Conservation (phyloP, 805 yeast species). For the Myxozyma melibiosi region DNA sequence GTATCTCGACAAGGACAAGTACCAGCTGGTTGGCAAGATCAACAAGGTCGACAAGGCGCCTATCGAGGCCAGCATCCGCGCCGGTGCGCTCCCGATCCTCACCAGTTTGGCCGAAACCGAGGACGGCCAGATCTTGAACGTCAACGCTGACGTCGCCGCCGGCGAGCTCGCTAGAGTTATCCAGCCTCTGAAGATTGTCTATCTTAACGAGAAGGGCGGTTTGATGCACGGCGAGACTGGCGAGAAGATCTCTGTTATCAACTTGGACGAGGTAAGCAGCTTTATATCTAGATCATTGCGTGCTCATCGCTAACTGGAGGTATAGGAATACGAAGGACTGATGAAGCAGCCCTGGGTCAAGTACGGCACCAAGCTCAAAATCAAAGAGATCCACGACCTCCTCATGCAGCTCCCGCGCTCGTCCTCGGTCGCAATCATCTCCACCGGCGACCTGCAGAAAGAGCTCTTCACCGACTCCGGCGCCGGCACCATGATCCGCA, state of each 20-base stretch:
- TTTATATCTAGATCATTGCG: neutral
- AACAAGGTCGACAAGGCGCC: constrained; percentile 83
- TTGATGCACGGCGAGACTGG: constrained; percentile 89
- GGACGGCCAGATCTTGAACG: constrained; percentile 94
- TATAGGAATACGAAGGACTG: constrained; percentile 75
- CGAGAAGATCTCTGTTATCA: constrained; percentile 84
- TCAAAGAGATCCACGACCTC: constrained; percentile 93
- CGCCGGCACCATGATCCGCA: constrained; percentile 97
- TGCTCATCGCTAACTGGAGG: neutral
- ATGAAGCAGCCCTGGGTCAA: constrained; percentile 97
- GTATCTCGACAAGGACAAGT: constrained; percentile 85
- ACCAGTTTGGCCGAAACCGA: constrained; percentile 97
- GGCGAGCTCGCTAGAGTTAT: constrained; percentile 96
- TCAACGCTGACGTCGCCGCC: constrained; percentile 98
- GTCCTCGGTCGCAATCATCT: constrained; percentile 95
- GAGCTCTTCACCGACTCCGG: constrained; percentile 98
- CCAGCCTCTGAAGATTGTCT: constrained; percentile 95
- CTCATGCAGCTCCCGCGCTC: constrained; percentile 94
- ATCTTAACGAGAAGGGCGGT: constrained; percentile 97
- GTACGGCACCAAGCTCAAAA: constrained; percentile 96
- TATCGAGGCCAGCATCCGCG: constrained; percentile 89
- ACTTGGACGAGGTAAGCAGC: constrained; percentile 69
- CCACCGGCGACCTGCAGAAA: constrained; percentile 92
- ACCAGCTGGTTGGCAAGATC: constrained; percentile 90
- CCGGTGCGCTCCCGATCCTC: constrained; percentile 94